Base-by-base conservation (phyloP, 2,329 filamentous ascomycete genomes). In the Plenodomus lindquistii region DNA sequence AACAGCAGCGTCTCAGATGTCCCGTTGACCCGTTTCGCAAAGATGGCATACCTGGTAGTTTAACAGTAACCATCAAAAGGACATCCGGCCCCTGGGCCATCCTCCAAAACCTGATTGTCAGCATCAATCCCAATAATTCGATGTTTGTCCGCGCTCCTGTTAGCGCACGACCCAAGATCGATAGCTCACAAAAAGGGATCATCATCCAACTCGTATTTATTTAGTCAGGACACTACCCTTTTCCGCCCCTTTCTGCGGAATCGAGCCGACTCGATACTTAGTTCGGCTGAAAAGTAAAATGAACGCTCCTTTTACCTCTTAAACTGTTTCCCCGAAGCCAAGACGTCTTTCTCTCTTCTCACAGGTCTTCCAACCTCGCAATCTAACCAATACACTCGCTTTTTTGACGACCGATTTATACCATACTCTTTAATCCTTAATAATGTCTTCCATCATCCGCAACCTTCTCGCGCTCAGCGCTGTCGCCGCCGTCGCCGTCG, bases 391-490 rank as follows among this genome's bases (percentile, higher is more conserved):
- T 55, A 60, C 57, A 58, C 52, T 60, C 57, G 42, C 48, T 60
- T 58, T 56, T n/a, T 58, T 54, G 35, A 54, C 44, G 42, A 52
- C 37, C 44, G 20, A 46, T 46, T 50, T 50, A 48, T 52, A 59
- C 48, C 46, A 56, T 55, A 50, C 34, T 59, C 51, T 49, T 57
- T 61, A 60, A 62, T 57, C 36, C 21, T 54, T 59, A 59, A 66
- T 65, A 59, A 62, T 64, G 55, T 60, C 57, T 50, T 60, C 57
- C 44, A 59, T 57, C 48, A 54, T 55, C 40, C 54, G 60, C 52
- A 61, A 52, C 51, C 41, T 52, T 45, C 47, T 64, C 45, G 50
- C 53, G 50, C 51, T 58, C 48, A 60, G 55, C 54, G 55, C 57
- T 48, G 42, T 65, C 51, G 50, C 58, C 39, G 55, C 55, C 42